These are phyloP conservation scores for Vigna unguiculata DNA, from an alignment of 306 rosid genomes.

Conservation along the genomic window DNA sequence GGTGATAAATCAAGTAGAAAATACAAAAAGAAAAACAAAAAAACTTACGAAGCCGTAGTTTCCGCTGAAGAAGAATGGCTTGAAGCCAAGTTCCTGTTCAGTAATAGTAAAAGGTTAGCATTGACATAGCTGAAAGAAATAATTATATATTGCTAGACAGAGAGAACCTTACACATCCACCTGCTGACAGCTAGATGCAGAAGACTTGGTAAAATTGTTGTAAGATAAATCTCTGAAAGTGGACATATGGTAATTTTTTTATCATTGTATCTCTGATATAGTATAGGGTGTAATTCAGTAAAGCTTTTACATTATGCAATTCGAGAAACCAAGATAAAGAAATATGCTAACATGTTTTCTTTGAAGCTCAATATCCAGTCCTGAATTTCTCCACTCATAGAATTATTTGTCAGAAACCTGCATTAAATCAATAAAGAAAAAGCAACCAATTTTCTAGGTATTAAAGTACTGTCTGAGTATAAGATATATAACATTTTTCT, in stretches of 20 bases:
- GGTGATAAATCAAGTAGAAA: slow-evolving; percentile 24
- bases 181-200: slow-evolving; percentile 44
- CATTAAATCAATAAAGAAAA: slow-evolving; percentile 34
- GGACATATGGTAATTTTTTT: not conserved
- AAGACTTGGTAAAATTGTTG: slow-evolving; percentile 71
- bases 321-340: not conserved
- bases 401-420: slow-evolving; percentile 81
- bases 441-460: not conserved
- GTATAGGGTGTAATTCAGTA: slow-evolving; percentile 7
- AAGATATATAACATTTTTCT: not conserved
- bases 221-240: slow-evolving; percentile 79
- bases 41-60: slow-evolving; percentile 57
- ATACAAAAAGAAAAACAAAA: slow-evolving; percentile 27
- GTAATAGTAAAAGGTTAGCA: slow-evolving; percentile 14
- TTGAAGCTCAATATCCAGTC: slow-evolving; percentile 55
- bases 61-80: slow-evolving; percentile 55
- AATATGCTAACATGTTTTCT: slow-evolving; percentile 54
- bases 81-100: slow-evolving; percentile 71
- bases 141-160: not conserved
- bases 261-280: not conserved
- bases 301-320: not conserved
- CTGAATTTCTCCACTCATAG: slow-evolving; percentile 67
- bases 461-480: slow-evolving; percentile 3
- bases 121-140: slow-evolving; percentile 10
- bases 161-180: slow-evolving; percentile 56